Base-by-base conservation (phyloP, 2,329 filamentous ascomycete genomes). In the Fusarium sp. region DNA sequence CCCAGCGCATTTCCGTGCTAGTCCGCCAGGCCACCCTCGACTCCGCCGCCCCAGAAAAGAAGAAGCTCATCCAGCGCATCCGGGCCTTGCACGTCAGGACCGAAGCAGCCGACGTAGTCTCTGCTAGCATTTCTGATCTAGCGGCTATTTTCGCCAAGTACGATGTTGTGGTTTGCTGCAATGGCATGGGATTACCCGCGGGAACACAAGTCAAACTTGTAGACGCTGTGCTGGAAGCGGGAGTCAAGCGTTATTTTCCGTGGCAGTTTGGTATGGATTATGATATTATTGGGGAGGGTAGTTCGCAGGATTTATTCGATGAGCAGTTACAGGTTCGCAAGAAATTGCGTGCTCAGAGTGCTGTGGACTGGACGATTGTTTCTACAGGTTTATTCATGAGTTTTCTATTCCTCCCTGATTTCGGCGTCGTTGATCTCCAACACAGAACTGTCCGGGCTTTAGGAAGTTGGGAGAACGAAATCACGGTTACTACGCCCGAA, bases 191-290 rank as follows among this genome's bases (percentile, higher is more conserved):
- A 0, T 79, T 87, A 1, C 84, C 86, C 0, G 58, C 83, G 0
- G 88, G 86, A 2, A 88, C 85, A 0, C 87, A 92, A 74, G 67
- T 83, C 2, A 91, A 90, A 71, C 79, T 92, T 20, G 79, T 86
- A 0, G 74, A 81, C 14, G 89, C 90, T 1, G 86, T 85, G 0
- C 78, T 92, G 0, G 76, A 78, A 14, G 88, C 86, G 0, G 78
- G 80, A 0, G 83, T 86, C 0, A 70, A 78, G 16, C 80, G 86
- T 1, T 93, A 86, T 74, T 84, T 93, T 20, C 91, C 91, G 1
- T 93, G 91, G 91, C 91, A 93, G 77, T 93, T 90, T 76, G 91
- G 91, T 1, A 87, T 92, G 25, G 89, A 93, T 75, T 93, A 93
- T 78, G 90, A 93, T 60, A 76, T 81, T 29, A 87, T 92, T 18